A percentile compares a stretch with the other conserved stretches of the same genome.
Conservation (phyloP, 495 filamentous ascomycete genomes). For the Hyphodiscus hymeniophilus region DNA sequence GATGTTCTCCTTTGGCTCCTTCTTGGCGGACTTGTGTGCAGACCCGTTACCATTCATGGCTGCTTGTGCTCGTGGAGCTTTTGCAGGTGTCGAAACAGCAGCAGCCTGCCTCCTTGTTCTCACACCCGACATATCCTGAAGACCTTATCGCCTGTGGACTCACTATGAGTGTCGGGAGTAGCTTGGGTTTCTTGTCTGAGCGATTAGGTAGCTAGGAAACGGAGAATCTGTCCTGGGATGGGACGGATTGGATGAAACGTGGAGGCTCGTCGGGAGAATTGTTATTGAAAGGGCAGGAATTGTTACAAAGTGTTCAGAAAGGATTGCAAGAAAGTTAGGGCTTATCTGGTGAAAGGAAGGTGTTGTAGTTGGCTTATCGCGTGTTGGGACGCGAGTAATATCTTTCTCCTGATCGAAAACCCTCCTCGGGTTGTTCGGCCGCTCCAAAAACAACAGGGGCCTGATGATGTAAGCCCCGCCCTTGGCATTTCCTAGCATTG, state of each 20-base stretch:
- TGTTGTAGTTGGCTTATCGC: background rate
- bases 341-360: background rate
- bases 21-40: constrained; percentile 6
- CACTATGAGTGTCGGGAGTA: too few relatives aligned
- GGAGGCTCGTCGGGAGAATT: too few relatives aligned
- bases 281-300: background rate
- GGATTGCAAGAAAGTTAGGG: background rate
- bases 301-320: background rate
- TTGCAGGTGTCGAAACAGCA: constrained; percentile 17
- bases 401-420: background rate
- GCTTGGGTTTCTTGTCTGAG: background rate
- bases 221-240: background rate
- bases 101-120: constrained; percentile 21
- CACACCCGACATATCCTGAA: constrained; percentile 20
- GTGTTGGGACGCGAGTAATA: too few relatives aligned
- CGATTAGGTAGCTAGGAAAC: background rate
- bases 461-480: too few relatives aligned
- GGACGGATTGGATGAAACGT: too few relatives aligned
- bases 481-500: too few relatives aligned
- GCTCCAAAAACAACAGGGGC: too few relatives aligned
- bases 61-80: constrained; percentile 5
- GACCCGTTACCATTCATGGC: constrained; percentile 21
- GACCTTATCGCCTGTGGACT: constrained; percentile 4
- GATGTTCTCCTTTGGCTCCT: constrained; percentile 63
- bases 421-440: background rate